Evolutionary conservation across 768 basidiomycete genomes (phyloP), one percentile per base, ranked within the genome.

Genomic region (Mycena venus): DNA sequence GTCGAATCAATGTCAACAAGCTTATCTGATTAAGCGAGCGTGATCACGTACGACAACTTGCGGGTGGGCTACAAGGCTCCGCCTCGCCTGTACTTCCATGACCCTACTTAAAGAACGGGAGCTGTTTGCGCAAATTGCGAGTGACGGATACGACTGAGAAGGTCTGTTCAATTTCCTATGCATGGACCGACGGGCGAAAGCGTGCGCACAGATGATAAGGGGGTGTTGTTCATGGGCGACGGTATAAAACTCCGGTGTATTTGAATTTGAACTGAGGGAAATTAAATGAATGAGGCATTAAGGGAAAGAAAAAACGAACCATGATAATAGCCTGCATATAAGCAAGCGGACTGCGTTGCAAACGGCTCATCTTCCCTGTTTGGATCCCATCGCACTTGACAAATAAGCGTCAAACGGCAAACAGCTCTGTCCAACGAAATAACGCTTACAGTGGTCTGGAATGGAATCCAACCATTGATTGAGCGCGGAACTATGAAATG

Each of bases 61-160:
- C 1, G 61, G 68, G 58, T 69, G 60, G 12, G 61, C 59, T 32
- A 74, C 19, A 27, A 72, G 38, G 14, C 74, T 56, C 17, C 42
- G 42, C 77, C 79, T 71, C 21, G 79, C 56, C 56, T 85, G 84
- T 19, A 84, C 81, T 69, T 92, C 91, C 68, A 91, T 80, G n/a
- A 94, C 85, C 65, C 90, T 91, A 25, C 86, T 86, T 49, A 86
- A 89, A 0, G 91, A 91, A 10, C 92, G 85, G 1, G n/a, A n/a
- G 92, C 90, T 4, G 92, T 92, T 93, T 31, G 90, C 88, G 79
- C 92, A 93, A 66, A 93, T 93, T 0, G 92, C 91, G 10, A 93
- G 85, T 0, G 91, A 92, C 0, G 92, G 91, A 77, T 92, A 89
- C 1, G 86, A 84, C 40, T 75, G 34, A 6, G 9, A 71, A 25